Evolutionary conservation across 352 stramenopile species (phyloP), one percentile per base, ranked within the genome.

Genomic region (Phytophthora sojae): DNA sequence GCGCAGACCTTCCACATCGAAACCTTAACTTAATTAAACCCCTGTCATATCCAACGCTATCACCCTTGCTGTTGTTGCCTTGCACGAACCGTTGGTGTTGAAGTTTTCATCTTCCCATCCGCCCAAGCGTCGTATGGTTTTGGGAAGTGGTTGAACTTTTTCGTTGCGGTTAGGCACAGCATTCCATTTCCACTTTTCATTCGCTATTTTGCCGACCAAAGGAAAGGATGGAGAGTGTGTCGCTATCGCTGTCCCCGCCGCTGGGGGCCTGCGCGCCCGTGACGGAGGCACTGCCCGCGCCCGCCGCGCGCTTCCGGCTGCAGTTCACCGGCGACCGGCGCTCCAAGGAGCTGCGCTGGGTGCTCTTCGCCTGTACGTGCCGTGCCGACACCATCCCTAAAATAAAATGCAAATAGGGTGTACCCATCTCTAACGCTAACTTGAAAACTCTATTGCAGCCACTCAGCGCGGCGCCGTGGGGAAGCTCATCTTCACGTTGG

Each of bases 401-500:
- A 29, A 29, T 42, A 54, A 23, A 54, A 50, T n/a, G n/a, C 37
- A 45, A 45, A 21, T 50, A 45, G 42, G 42, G 6, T 25, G 19
- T 47, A 17, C 39, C 6, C 19, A 52, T 64, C 37, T 56, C 29
- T 32, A 35, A 19, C 30, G 35, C 35, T 45, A n/a, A 45, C 14
- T 7, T 6, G 12, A n/a, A 45, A 8, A n/a, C 37, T 12, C 37
- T 45, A n/a, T 45, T 45, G 45, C 19, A 88, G 81, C 81, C 19
- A 71, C 69, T 26, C 75, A 80, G 39, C 88, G 88, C 61, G 88
- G 88, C 32, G 78, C 77, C 39, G 75, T 94, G 30, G 88, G 86
- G 54, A 96, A 96, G 45, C 73, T 96, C 68, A 84, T 96, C 45
- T 96, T 96, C 68, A 94, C 87, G 25, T 57, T 96, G 21, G 82